phyloP scores from a whole-genome alignment of 2,329 filamentous ascomycete genomes.

The Diaporthe sp. region DNA sequence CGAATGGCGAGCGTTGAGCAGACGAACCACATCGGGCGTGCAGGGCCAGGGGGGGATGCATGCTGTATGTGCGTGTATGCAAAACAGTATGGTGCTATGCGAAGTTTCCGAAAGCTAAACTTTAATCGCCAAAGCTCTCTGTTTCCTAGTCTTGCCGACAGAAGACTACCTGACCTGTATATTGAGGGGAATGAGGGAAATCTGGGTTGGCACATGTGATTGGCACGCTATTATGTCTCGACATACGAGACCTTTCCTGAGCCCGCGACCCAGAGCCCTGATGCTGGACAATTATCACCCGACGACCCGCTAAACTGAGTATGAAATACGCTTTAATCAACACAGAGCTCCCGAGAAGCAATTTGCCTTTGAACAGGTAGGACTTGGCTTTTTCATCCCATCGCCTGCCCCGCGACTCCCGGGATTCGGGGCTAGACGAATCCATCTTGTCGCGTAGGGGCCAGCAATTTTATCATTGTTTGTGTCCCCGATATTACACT shows the following conservation, averaged over 20 bases:
- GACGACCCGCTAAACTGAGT: background rate
- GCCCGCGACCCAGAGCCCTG: background rate
- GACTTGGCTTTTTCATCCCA: constrained; percentile 7
- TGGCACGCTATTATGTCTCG: background rate
- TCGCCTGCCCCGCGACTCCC: background rate
- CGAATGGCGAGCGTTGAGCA: constrained; percentile 3
- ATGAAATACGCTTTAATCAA: constrained; percentile 3
- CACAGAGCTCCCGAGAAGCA: background rate
- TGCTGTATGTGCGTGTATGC: constrained; percentile 10
- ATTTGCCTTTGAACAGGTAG: background rate
- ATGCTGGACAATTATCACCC: background rate
- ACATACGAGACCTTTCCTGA: background rate
- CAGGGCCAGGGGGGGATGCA: constrained; percentile 3
- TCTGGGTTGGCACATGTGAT: background rate
- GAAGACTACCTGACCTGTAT: background rate
- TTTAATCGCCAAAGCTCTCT: background rate
- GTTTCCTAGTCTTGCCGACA: background rate
- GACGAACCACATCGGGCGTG: constrained; percentile 7
- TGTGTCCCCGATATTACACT: background rate
- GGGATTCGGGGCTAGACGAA: background rate
- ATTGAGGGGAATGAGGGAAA: background rate
- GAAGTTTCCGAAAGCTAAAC: constrained; percentile 25
- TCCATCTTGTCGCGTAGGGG: background rate
- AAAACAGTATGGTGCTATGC: constrained; percentile 3
- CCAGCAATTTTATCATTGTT: background rate